phyloP scores from a whole-genome alignment of 2,329 filamentous ascomycete genomes.

The Aspergillus awamori region DNA sequence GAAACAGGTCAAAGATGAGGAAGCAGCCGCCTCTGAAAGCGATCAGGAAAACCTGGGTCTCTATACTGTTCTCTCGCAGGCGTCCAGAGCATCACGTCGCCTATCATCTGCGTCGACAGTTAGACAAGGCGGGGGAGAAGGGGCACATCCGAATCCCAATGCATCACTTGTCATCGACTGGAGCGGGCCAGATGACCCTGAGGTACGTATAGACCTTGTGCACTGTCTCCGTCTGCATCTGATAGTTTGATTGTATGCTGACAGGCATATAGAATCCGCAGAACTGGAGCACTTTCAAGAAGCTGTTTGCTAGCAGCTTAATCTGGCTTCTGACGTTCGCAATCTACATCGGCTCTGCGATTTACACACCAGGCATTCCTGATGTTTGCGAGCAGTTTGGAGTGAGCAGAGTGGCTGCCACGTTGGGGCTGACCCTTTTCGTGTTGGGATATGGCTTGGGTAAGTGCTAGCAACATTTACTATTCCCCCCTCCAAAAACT shows the following conservation, averaged over 20 bases:
- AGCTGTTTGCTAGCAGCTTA: slow-evolving; percentile 49
- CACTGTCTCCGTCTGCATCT: neutral
- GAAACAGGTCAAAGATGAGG: slow-evolving; percentile 11
- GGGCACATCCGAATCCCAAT: neutral
- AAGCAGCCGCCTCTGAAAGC: slow-evolving; percentile 1
- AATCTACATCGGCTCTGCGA: slow-evolving; percentile 56
- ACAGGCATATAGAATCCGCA: slow-evolving; percentile 43
- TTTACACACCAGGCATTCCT: slow-evolving; percentile 52
- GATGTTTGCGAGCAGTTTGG: slow-evolving; percentile 49
- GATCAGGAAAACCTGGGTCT: slow-evolving; percentile 15
- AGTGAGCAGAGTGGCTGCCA: slow-evolving; percentile 49
- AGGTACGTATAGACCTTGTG: slow-evolving; percentile 10
- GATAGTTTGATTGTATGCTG: neutral
- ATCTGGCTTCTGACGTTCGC: slow-evolving; percentile 53
- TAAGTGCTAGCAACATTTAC: slow-evolving; percentile 4
- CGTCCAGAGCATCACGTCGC: slow-evolving; percentile 6
- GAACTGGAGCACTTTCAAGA: slow-evolving; percentile 51
- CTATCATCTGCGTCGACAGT: slow-evolving; percentile 1
- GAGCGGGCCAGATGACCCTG: slow-evolving; percentile 20
- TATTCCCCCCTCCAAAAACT: neutral
- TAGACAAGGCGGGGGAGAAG: neutral
- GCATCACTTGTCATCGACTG: slow-evolving; percentile 22
- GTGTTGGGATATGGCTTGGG: slow-evolving; percentile 51
- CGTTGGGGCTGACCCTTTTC: slow-evolving; percentile 55
- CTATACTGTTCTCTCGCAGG: slow-evolving; percentile 25